Percentiles rank a stretch among this genome's conserved stretches.
These are phyloP conservation scores for Stramenopiles sp. DNA, from an alignment of 352 stramenopile species.

Conservation along the genomic window DNA sequence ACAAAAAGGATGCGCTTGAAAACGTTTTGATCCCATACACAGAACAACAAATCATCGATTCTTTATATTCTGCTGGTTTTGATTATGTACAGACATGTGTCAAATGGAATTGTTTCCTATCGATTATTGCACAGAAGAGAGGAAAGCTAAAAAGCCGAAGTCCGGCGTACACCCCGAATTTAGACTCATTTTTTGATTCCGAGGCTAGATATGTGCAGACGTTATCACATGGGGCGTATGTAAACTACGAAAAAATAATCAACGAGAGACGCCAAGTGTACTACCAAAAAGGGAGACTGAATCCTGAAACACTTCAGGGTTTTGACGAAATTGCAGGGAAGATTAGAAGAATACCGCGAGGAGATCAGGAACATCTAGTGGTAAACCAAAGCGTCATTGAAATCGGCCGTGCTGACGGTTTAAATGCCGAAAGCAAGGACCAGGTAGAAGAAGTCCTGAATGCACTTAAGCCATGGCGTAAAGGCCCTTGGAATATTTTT, in stretches of 20 bases:
- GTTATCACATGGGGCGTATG: not conserved
- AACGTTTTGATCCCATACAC: constrained; percentile 19
- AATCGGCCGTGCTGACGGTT: not conserved
- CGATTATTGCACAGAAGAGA: constrained; percentile 13
- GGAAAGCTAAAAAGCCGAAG: not conserved
- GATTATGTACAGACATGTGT: constrained; percentile 13
- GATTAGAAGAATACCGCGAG: not conserved
- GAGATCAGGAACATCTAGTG: not conserved
- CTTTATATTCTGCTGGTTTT: constrained; percentile 14
- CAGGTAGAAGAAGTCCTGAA: not conserved
- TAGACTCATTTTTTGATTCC: not conserved
- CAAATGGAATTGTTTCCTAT: constrained; percentile 21
- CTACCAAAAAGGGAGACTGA: not conserved
- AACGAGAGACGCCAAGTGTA: not conserved
- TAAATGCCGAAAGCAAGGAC: not conserved
- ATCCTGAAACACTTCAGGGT: not conserved
- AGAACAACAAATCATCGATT: constrained; percentile 14
- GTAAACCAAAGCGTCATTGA: not conserved
- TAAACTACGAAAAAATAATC: not conserved
- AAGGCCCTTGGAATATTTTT: constrained; percentile 19
- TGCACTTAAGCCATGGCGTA: constrained; percentile 18
- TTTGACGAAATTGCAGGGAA: too few relatives aligned
- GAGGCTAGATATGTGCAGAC: not conserved
- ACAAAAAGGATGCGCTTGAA: constrained; percentile 17
- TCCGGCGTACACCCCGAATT: not conserved